These are phyloP conservation scores for Hirschfeldia incana DNA, from an alignment of 345 rosid genomes.

Conservation along the genomic window DNA sequence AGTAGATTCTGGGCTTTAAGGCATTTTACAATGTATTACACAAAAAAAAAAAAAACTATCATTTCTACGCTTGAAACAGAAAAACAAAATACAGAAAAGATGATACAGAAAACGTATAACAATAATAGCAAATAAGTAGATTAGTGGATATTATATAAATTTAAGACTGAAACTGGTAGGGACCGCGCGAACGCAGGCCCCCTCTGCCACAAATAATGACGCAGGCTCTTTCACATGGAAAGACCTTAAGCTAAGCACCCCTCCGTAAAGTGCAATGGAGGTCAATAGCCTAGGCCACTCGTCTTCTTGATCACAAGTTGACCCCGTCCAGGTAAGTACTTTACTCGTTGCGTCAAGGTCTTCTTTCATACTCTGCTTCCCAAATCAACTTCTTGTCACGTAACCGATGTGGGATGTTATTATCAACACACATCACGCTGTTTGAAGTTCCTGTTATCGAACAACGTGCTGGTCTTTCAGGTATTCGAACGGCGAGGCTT, in stretches of 20 bases:
- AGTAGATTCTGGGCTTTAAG: not conserved
- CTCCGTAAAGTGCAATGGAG: not conserved
- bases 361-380: not conserved
- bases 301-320: not conserved
- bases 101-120: too few relatives aligned
- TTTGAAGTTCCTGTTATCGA: not conserved
- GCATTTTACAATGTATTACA: not conserved
- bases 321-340: conserved; percentile 8
- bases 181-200: conserved; percentile 18
- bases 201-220: conserved; percentile 15
- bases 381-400: not conserved
- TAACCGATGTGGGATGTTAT: not conserved
- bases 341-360: not conserved
- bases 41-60: too few relatives aligned
- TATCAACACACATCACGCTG: not conserved
- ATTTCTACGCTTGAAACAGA: not conserved
- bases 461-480: not conserved
- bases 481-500: not conserved
- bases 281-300: conserved; percentile 9
- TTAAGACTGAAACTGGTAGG: not conserved
- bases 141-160: not conserved
- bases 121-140: not conserved
- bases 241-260: conserved; percentile 7
- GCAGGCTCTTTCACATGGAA: not conserved
- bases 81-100: too few relatives aligned